These are phyloP conservation scores for Miscanthus lutarioriparius DNA, from an alignment of 176 grass and related monocot species.

Conservation along the genomic window DNA sequence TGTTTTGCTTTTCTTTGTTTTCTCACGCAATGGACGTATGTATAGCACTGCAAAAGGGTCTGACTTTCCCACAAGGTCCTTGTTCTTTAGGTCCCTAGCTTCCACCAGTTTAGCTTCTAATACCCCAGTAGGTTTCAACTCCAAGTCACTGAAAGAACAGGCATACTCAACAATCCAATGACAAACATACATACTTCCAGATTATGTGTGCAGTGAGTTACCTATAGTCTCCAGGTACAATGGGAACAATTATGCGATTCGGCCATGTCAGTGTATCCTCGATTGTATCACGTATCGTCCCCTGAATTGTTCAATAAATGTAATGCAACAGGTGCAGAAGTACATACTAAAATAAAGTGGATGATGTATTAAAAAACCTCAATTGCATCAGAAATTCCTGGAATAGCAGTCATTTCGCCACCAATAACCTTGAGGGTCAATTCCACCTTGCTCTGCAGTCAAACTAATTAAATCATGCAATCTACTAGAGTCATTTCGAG, in stretches of 20 bases:
- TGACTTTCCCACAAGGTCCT: slow-evolving; percentile 94
- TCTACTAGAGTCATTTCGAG: slow-evolving; percentile 2
- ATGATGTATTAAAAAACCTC: slow-evolving; percentile 56
- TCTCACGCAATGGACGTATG: slow-evolving; percentile 83
- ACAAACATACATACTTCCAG: slow-evolving; percentile 15
- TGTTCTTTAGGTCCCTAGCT: slow-evolving; percentile 86
- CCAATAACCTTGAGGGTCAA: slow-evolving; percentile 94
- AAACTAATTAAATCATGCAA: slow-evolving; percentile 37
- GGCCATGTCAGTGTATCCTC: slow-evolving; percentile 96
- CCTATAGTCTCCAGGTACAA: slow-evolving; percentile 98
- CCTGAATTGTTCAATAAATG: slow-evolving; percentile 42
- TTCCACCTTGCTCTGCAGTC: slow-evolving; percentile 90
- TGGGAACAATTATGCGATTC: slow-evolving; percentile 84
- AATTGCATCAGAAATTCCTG: slow-evolving; percentile 99
- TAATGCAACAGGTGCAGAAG: slow-evolving; percentile 26
- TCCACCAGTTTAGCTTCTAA: slow-evolving; percentile 98
- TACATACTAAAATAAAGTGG: slow-evolving; percentile 23
- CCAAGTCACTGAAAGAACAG: slow-evolving; percentile 72
- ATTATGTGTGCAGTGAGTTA: slow-evolving; percentile 36
- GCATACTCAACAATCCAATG: slow-evolving; percentile 16
- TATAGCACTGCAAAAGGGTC: slow-evolving; percentile 84
- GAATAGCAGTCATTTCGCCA: slow-evolving; percentile 95
- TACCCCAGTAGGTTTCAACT: slow-evolving; percentile 87
- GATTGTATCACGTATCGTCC: slow-evolving; percentile 89
- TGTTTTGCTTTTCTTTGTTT: slow-evolving; percentile 91